phyloP scores from a whole-genome alignment of 2,329 filamentous ascomycete species.

The Cladophialophora yegresii region DNA sequence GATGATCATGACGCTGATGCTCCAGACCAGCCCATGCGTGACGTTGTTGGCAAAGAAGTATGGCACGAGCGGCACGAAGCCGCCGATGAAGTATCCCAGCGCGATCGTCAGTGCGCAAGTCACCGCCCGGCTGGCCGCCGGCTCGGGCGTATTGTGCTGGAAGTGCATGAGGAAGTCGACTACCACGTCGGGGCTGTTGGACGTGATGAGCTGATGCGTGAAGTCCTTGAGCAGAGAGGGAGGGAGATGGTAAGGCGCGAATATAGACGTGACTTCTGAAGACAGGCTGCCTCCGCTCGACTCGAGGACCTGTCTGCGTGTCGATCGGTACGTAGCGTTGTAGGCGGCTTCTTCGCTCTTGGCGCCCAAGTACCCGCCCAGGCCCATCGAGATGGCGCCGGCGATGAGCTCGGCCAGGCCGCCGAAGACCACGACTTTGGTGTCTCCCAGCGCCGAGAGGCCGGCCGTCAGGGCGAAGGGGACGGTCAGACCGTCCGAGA shows the following conservation, averaged over 20 bases:
- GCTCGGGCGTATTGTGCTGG: slow-evolving; percentile 42
- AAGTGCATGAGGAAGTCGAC: slow-evolving; percentile 33
- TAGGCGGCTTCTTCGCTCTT: slow-evolving; percentile 44
- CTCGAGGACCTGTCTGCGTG: slow-evolving; percentile 21
- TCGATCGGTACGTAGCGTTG: slow-evolving; percentile 25
- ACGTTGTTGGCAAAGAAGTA: slow-evolving; percentile 50
- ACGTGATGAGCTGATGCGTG: slow-evolving; percentile 30
- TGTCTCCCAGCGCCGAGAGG: slow-evolving; percentile 61
- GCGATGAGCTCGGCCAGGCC: slow-evolving; percentile 75
- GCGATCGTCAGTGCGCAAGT: slow-evolving; percentile 47
- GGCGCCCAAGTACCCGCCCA: slow-evolving; percentile 71
- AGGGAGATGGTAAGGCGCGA: slow-evolving; percentile 28
- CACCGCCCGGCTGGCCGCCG: slow-evolving; percentile 38
- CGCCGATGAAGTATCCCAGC: slow-evolving; percentile 43
- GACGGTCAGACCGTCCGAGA: slow-evolving; percentile 76
- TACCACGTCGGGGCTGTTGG: slow-evolving; percentile 24
- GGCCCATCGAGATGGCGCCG: slow-evolving; percentile 74
- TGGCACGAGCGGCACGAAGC: slow-evolving; percentile 54
- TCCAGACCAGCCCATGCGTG: slow-evolving; percentile 49
- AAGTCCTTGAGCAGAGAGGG: slow-evolving; percentile 30
- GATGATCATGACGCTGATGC: slow-evolving; percentile 54
- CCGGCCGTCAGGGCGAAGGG: slow-evolving; percentile 78
- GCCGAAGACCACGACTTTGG: slow-evolving; percentile 68
- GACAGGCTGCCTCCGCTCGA: slow-evolving; percentile 22
- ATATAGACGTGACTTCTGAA: slow-evolving; percentile 23